Evolutionary conservation across 176 grass and related monocot species (phyloP).

Genomic region (Ensete glaucum): DNA sequence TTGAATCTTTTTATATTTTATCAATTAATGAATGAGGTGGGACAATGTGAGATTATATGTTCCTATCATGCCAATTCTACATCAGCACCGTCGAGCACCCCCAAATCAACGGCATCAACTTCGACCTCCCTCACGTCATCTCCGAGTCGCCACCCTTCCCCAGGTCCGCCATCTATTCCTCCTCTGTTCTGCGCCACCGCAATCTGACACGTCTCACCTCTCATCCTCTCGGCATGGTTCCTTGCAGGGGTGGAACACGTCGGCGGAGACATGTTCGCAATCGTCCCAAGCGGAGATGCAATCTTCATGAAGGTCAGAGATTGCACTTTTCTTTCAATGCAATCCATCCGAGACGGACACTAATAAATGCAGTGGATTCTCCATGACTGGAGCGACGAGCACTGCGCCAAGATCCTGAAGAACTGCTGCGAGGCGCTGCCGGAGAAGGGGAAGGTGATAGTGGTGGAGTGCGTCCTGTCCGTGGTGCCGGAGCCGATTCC

Average conservation of each 20-base stretch:
- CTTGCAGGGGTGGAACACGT: slow-evolving; percentile 47
- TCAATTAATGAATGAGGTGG: too few relatives aligned
- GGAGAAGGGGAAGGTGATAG: slow-evolving; percentile 57
- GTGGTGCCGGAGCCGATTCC: slow-evolving; percentile 40
- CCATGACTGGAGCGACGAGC: slow-evolving; percentile 90
- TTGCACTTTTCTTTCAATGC: not conserved
- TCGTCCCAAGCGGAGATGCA: slow-evolving; percentile 57
- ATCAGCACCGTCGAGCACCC: slow-evolving; percentile 46
- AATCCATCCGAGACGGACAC: not conserved
- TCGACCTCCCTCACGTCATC: slow-evolving; percentile 94
- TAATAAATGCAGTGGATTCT: slow-evolving; percentile 54
- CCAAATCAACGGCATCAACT: slow-evolving; percentile 54
- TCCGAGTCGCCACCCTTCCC: slow-evolving; percentile 78
- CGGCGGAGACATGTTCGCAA: slow-evolving; percentile 78
- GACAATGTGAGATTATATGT: too few relatives aligned
- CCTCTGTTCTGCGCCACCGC: not conserved
- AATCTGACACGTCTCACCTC: not conserved
- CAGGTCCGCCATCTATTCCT: slow-evolving; percentile 12
- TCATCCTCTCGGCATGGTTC: slow-evolving; percentile 3
- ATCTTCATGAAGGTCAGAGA: slow-evolving; percentile 72
- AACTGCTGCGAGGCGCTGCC: slow-evolving; percentile 91
- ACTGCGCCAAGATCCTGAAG: slow-evolving; percentile 62
- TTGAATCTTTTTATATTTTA: too few relatives aligned
- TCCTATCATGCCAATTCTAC: too few relatives aligned
- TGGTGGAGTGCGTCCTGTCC: slow-evolving; percentile 68